Conservation (phyloP, 768 basidiomycete genomes). For the Rhizopogon rudus region DNA sequence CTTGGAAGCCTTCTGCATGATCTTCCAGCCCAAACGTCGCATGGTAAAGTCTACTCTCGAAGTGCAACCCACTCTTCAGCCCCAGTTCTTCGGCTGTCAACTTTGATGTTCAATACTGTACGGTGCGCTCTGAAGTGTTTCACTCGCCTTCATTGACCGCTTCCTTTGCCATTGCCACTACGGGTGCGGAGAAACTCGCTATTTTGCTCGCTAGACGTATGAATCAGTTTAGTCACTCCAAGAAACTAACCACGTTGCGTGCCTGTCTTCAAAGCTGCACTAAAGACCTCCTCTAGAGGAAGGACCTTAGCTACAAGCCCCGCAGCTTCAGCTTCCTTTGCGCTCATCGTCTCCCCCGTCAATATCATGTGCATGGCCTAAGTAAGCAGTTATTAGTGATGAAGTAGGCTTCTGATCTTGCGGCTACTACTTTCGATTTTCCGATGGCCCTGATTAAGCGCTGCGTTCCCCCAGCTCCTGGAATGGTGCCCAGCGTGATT, state of each 20-base stretch:
- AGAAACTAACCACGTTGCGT: background rate
- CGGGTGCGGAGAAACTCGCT: constrained; percentile 27
- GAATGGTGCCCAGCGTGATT: constrained; percentile 91
- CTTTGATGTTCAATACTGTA: background rate
- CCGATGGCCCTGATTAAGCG: constrained; percentile 81
- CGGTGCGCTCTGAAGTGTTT: background rate
- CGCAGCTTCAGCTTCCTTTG: constrained; percentile 39
- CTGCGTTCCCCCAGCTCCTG: constrained; percentile 92
- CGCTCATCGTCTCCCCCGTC: constrained; percentile 42
- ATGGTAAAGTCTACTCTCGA: constrained; percentile 48
- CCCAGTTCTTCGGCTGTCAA: constrained; percentile 41
- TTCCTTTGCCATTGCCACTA: constrained; percentile 41
- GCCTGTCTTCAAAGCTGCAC: constrained; percentile 39
- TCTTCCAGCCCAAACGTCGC: constrained; percentile 44
- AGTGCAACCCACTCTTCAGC: constrained; percentile 37
- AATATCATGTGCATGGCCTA: constrained; percentile 55
- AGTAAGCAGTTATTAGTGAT: background rate
- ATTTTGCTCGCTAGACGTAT: constrained; percentile 18
- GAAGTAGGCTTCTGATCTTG: background rate
- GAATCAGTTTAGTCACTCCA: background rate
- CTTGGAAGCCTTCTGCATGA: constrained; percentile 42
- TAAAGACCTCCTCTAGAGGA: constrained; percentile 32
- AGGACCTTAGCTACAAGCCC: constrained; percentile 47
- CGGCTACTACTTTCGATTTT: constrained; percentile 50
- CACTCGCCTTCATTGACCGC: constrained; percentile 41